Percentiles rank a stretch among this genome's conserved stretches.
These are phyloP conservation scores for Boletus sensibilis DNA, from an alignment of 768 basidiomycete species.

Conservation along the genomic window DNA sequence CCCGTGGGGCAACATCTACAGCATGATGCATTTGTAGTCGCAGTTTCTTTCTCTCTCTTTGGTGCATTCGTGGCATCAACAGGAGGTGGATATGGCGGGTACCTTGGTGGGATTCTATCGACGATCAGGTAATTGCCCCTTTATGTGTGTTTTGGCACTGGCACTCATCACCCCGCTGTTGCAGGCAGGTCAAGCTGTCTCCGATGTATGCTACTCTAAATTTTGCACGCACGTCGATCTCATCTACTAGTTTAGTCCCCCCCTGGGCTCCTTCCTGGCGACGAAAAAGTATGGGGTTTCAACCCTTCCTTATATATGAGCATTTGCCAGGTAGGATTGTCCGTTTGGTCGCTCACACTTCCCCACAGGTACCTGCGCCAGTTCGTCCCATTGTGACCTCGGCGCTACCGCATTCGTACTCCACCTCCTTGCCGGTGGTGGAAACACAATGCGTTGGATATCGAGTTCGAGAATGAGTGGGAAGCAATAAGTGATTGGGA, in stretches of 20 bases:
- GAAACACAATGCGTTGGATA: slow-evolving; percentile 50
- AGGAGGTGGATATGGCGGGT: not conserved
- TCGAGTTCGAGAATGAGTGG: slow-evolving; percentile 89
- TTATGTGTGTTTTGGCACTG: not conserved
- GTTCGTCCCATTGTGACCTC: too few relatives aligned
- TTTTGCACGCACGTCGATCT: not conserved
- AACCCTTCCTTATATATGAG: too few relatives aligned
- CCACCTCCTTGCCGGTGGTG: too few relatives aligned
- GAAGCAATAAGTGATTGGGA: slow-evolving; percentile 90
- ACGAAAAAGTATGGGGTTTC: too few relatives aligned
- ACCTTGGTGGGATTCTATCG: not conserved
- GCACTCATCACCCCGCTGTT: not conserved
- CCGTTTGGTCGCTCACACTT: too few relatives aligned
- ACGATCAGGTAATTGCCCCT: not conserved
- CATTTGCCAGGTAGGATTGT: too few relatives aligned
- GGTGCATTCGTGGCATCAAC: not conserved
- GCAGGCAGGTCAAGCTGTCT: not conserved
- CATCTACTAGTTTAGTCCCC: too few relatives aligned
- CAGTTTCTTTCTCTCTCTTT: slow-evolving; percentile 5
- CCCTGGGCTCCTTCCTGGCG: too few relatives aligned
- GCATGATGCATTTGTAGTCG: not conserved
- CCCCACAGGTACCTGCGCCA: too few relatives aligned
- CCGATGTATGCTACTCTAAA: not conserved
- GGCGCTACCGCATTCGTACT: too few relatives aligned
- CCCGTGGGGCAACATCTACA: not conserved